Percentiles rank a stretch among this genome's conserved stretches.
These are phyloP conservation scores for Lepiota brunneoincarnata DNA, from an alignment of 768 basidiomycete genomes.

Conservation along the genomic window DNA sequence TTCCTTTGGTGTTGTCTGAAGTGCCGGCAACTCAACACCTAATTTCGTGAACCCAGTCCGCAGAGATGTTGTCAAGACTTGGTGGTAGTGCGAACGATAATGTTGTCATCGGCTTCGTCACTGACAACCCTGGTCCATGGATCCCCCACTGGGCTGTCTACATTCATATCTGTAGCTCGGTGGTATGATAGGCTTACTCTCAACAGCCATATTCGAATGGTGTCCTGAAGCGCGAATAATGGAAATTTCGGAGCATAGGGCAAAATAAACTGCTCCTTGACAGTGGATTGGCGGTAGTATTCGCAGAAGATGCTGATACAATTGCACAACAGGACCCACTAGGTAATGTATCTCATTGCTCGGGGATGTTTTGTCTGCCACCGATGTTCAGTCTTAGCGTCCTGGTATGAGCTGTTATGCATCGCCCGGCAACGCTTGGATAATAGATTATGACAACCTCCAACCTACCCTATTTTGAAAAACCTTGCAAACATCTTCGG, in stretches of 20 bases:
- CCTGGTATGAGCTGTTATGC: too few relatives aligned
- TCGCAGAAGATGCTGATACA: conserved; percentile 14
- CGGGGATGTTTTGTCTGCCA: too few relatives aligned
- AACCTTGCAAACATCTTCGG: too few relatives aligned
- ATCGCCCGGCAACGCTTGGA: too few relatives aligned
- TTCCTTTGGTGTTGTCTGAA: conserved; percentile 41
- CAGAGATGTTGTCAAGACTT: conserved; percentile 49
- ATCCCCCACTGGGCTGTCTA: conserved; percentile 37
- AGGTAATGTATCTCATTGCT: too few relatives aligned
- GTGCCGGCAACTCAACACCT: conserved; percentile 27
- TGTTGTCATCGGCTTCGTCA: conserved; percentile 56
- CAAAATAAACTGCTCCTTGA: neutral
- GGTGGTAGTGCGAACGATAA: conserved; percentile 34
- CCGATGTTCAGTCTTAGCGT: too few relatives aligned
- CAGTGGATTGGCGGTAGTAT: conserved; percentile 16
- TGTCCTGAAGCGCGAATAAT: conserved; percentile 28
- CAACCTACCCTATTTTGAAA: too few relatives aligned
- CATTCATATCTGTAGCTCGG: neutral
- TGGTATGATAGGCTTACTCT: neutral
- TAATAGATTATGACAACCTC: too few relatives aligned
- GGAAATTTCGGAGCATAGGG: neutral
- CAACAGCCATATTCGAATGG: conserved; percentile 34
- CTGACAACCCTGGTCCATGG: conserved; percentile 69
- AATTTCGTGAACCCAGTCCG: conserved; percentile 51
- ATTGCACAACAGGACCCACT: too few relatives aligned